Percentiles rank a stretch among this genome's conserved stretches.
phyloP scores from a whole-genome alignment of 2,329 filamentous ascomycete species.

The Teratosphaeria pseudoeucalypti region DNA sequence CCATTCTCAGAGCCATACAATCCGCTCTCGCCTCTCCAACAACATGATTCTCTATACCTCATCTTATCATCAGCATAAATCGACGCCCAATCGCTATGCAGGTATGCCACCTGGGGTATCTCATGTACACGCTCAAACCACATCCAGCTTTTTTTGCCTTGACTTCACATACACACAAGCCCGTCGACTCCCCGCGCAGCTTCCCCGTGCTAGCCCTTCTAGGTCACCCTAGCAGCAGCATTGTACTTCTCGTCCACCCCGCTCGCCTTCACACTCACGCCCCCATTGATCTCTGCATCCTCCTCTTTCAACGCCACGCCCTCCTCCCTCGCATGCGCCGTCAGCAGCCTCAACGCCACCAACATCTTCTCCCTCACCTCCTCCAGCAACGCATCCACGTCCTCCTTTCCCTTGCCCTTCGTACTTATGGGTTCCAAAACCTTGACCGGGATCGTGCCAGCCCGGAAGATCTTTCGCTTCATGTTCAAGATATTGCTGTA shows the following conservation, averaged over 20 bases:
- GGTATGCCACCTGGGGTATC: neutral
- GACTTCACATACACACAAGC: neutral
- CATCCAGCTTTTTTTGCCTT: neutral
- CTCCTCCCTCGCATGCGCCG: constrained; percentile 17
- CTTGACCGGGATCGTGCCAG: constrained; percentile 48
- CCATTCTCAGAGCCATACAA: neutral
- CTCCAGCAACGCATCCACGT: constrained; percentile 64
- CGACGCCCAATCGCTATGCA: neutral
- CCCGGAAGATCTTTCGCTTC: constrained; percentile 31
- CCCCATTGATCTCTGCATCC: constrained; percentile 3
- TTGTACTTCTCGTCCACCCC: constrained; percentile 7
- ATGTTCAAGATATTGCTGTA: constrained; percentile 39
- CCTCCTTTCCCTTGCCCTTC: constrained; percentile 57
- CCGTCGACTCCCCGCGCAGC: neutral
- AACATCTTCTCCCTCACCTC: constrained; percentile 68
- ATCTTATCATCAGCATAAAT: neutral
- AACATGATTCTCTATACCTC: neutral
- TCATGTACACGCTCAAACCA: neutral
- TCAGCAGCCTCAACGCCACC: constrained; percentile 40
- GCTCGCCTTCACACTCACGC: constrained; percentile 2
- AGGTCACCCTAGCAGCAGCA: constrained; percentile 3
- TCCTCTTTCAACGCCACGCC: constrained; percentile 13
- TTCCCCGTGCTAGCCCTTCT: neutral
- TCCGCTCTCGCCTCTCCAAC: neutral
- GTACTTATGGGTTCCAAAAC: constrained; percentile 76